Evolutionary conservation across 2,329 filamentous ascomycete species (phyloP), one percentile per base, ranked within the genome.

Genomic region (Pseudogymnoascus sp.): DNA sequence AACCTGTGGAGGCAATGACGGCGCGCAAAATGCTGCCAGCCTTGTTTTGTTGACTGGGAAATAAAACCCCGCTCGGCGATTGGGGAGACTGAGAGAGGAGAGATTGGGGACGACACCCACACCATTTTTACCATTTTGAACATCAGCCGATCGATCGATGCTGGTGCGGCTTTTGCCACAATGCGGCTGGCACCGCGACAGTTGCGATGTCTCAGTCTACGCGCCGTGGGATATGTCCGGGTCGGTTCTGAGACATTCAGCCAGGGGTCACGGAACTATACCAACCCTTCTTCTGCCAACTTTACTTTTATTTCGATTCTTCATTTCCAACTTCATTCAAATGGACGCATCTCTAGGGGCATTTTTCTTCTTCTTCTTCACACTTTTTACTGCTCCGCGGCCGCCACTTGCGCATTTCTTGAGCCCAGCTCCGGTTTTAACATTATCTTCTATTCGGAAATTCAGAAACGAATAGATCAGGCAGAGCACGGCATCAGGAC

Each of bases 251-350:
- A 55, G 49, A 55, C 49, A 55, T 55, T 30, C 28, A 55, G 14
- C 49, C 28, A 19, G 49, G 49, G 49, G 49, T 28, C n/a, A 33
- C n/a, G 49, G 49, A 55, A 33, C 25, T 12, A 33, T 33, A 19
- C 49, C 49, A 33, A 33, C 49, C 49, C 49, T 55, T 55, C 49
- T 55, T 55, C 49, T 55, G 49, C 49, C 49, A 55, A 55, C n/a
- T 28, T 19, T 55, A 22, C 9, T 55, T 55, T 33, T 55, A 55
- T 19, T 55, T 55, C 49, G 49, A 55, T 33, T 55, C 28, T 33
- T 33, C 28, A 22, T 33, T 19, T 55, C 33, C 49, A 33, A 33
- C 49, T 55, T 55, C 49, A 22, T 55, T 55, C 49, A 55, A 52
- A 33, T n/a, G 25, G 49, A 19, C 49, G 28, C 49, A 55, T 55